Evolutionary conservation across 306 rosid species (phyloP).

Genomic region (Hippophae rhamnoides): DNA sequence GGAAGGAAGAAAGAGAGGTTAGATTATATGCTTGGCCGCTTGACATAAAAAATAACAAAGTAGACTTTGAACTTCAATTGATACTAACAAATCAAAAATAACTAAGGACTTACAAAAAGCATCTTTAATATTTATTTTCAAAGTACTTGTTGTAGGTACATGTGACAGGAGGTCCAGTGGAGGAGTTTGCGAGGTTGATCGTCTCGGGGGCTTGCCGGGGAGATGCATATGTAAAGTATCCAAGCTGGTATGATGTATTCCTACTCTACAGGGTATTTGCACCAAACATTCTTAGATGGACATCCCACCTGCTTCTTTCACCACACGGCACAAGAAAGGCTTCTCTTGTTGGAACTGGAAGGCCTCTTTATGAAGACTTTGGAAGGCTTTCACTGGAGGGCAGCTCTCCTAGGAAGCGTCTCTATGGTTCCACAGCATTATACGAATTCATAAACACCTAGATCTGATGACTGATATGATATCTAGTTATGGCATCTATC

Average conservation of each 20-base stretch:
- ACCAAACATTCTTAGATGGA: constrained; percentile 63
- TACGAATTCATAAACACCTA: constrained; percentile 20
- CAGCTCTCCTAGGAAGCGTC: constrained; percentile 27
- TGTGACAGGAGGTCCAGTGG: constrained; percentile 46
- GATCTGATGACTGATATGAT: too few species aligned
- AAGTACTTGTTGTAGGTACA: constrained; percentile 32
- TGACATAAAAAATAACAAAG: too few species aligned
- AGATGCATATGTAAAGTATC: constrained; percentile 56
- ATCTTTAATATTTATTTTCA: not conserved
- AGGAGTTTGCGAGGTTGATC: constrained; percentile 66
- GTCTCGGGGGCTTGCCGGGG: constrained; percentile 74
- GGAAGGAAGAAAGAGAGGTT: constrained; percentile 92
- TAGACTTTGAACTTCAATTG: too few species aligned
- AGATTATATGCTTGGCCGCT: not conserved
- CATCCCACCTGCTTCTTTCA: constrained; percentile 45
- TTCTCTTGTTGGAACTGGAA: constrained; percentile 57
- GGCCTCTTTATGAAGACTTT: constrained; percentile 25
- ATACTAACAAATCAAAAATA: too few species aligned
- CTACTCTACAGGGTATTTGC: constrained; percentile 56
- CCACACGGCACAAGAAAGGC: constrained; percentile 34
- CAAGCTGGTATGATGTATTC: constrained; percentile 78
- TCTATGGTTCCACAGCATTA: constrained; percentile 20
- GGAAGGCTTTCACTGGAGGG: constrained; percentile 33
- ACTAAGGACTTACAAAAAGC: too few species aligned
- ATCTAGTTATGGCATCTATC: not conserved